Evolutionary conservation across 345 rosid species (phyloP), one percentile per base, ranked within the genome.

Genomic region (Cardamine resedifolia): DNA sequence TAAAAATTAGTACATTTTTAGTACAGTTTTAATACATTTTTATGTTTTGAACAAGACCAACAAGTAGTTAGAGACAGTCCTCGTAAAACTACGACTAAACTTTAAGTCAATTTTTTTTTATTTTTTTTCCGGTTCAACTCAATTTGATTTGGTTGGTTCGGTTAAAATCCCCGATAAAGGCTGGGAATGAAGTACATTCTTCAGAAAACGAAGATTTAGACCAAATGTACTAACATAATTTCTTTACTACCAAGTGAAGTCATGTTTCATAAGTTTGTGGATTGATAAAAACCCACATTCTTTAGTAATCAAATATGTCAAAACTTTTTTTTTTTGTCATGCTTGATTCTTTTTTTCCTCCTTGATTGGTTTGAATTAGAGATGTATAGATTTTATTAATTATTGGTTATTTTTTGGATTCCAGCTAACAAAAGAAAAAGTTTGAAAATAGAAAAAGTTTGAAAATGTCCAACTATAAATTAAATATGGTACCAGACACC

Each of bases 351-450:
- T 27, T 47, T 6, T 6, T 58, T 58, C 31, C n/a, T 19, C 23
- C n/a, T 18, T 68, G 19, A 16, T 55, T 68, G 30, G 30, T 69
- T 55, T 56, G 23, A 48, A 34, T 70, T 16, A 6, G 6, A 2
- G 20, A 24, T 34, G 2, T 18, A 19, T 1, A 55, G 0, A 23
- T 15, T 0, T 0, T 30, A 33, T 60, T 19, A n/a, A 55, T 55
- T 23, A 44, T 38, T 55, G 53, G 49, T 26, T 55, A 11, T 18
- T 33, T 34, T 52, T 65, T 27, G 66, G 65, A 8, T 56, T 56
- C 77, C 77, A 73, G 71, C 71, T 73, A 64, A 57, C 56, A 14
- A 41, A 71, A 43, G 14, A 28, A 51, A 49, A 64, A 1, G 38
- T 24, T 64, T 55, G 71, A 45, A 49, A 73, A 55, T 11, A 43